Conservation (phyloP, 352 stramenopile species). For the Globisporangium mamillatum region DNA sequence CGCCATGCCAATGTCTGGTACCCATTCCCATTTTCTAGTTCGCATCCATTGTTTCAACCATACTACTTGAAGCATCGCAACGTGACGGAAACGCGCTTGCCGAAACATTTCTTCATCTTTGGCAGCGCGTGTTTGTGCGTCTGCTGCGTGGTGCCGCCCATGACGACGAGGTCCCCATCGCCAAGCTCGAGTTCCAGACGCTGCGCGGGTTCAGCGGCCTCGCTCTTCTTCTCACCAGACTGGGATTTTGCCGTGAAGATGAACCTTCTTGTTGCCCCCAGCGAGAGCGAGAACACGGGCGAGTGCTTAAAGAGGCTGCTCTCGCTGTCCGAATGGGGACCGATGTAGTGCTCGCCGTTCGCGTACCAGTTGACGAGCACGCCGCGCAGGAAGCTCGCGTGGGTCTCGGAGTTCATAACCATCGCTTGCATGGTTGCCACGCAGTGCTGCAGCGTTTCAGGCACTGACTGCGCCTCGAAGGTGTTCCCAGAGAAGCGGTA, state of each 20-base stretch:
- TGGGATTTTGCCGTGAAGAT: conserved; percentile 17
- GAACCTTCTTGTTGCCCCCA: conserved; percentile 36
- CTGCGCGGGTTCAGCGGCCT: not conserved
- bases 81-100: conserved; percentile 11
- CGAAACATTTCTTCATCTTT: conserved; percentile 20
- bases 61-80: conserved; percentile 16
- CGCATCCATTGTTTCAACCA: too few relatives aligned
- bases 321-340: conserved; percentile 72
- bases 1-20: too few relatives aligned
- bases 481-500: conserved; percentile 60
- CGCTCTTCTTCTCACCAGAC: not conserved
- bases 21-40: too few relatives aligned
- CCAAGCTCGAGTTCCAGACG: conserved; percentile 27
- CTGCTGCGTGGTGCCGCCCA: conserved; percentile 40
- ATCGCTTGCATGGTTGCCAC: conserved; percentile 43
- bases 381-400: conserved; percentile 30
- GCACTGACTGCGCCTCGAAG: conserved; percentile 44
- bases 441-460: conserved; percentile 28
- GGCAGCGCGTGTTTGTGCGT: conserved; percentile 46
- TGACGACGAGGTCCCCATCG: conserved; percentile 43
- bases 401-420: conserved; percentile 27
- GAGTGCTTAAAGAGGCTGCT: conserved; percentile 34
- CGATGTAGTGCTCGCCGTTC: conserved; percentile 78
- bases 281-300: conserved; percentile 39
- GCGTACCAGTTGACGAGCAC: conserved; percentile 86